Evolutionary conservation across 2,329 filamentous ascomycete species (phyloP), one percentile per base, ranked within the genome.

Genomic region (Ceratocystis destructans): DNA sequence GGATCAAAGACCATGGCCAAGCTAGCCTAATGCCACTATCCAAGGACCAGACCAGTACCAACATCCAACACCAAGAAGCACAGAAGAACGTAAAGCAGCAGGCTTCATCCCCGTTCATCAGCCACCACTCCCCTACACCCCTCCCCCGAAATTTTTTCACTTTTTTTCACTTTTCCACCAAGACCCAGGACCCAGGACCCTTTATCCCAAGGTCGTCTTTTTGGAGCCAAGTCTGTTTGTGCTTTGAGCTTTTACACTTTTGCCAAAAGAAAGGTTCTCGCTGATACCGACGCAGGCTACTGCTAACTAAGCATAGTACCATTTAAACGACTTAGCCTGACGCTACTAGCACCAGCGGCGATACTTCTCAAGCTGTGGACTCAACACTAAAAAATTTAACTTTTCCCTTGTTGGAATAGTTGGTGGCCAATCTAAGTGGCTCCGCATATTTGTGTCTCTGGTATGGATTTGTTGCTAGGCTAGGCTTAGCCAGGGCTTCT

Each of bases 21-120:
- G 55, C n/a, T 59, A 33, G 31, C 28, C n/a, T 59, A 59, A 59
- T 59, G 53, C 28, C 53, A 57, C 53, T 33, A 57, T 57, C 28
- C 53, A 57, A 57, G 53, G 22, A 22, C 22, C 22, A 22, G 55
- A 59, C 55, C 31, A 53, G 55, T 33, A 59, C 25, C 55, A 59
- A 37, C 28, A 59, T 31, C 55, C 55, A 59, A 59, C 55, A 59
- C 55, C 55, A 17, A 59, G 31, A 59, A 59, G 28, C 55, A 59
- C 6, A 59, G 15, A 28, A 59, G 55, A 59, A 59, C 25, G 55
- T 25, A 59, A 59, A 59, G 31, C 28, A 59, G 17, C 55, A 59
- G 55, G 55, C 55, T 59, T 59, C 55, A 59, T 59, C 55, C 55
- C 55, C 55, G 55, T 6, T 59, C 55, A 59, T 59, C 55, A 59